These are phyloP conservation scores for Rhododendron vialii DNA, from an alignment of 148 eudicot genomes.

Conservation along the genomic window DNA sequence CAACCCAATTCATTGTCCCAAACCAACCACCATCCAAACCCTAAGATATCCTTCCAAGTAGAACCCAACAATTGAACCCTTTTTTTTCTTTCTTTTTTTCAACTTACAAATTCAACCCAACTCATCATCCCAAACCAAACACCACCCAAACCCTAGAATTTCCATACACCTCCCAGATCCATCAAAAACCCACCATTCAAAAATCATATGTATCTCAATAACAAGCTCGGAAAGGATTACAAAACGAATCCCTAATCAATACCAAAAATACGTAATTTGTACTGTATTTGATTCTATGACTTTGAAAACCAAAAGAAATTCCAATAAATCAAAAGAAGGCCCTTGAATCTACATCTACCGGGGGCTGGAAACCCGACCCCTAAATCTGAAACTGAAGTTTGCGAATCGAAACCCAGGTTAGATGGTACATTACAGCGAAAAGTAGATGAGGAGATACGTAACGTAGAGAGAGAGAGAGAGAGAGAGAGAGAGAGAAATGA, in stretches of 20 bases:
- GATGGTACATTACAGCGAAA: not conserved
- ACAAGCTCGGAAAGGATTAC: not conserved
- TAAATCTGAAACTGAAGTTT: constrained; percentile 1
- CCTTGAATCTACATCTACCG: constrained; percentile 2
- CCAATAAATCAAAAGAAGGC: not conserved
- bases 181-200: constrained; percentile 3
- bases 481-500: not conserved
- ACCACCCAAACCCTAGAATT: not conserved
- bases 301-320: not conserved
- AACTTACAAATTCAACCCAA: not conserved
- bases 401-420: not conserved
- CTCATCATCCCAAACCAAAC: constrained; percentile 9
- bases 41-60: not conserved
- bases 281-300: not conserved
- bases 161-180: constrained; percentile 11
- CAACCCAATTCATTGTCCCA: constrained; percentile 4
- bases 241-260: not conserved
- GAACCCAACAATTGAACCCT: not conserved
- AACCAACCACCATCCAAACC: not conserved
- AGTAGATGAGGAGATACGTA: not conserved
- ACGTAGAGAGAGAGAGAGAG: not conserved
- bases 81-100: not conserved
- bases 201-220: not conserved
- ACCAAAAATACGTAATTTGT: not conserved
- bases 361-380: constrained; percentile 1